These are phyloP conservation scores for Podila minutissima DNA, from an alignment of 192 early-diverging fungal species.

Conservation along the genomic window DNA sequence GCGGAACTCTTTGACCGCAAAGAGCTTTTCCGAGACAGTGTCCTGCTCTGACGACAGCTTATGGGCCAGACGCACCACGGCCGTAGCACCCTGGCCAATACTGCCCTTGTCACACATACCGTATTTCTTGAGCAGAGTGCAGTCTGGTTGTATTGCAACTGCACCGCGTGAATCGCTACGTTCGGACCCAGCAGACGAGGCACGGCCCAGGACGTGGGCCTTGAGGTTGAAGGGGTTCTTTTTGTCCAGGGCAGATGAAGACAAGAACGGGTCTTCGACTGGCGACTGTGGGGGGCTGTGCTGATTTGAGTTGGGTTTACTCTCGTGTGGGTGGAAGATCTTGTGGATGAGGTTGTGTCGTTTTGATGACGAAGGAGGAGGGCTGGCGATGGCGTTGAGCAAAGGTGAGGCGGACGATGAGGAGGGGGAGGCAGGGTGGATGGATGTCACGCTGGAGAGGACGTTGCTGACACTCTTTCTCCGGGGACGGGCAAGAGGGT, in stretches of 20 bases:
- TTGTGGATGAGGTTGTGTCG: constrained; percentile 47
- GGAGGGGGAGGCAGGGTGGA: neutral
- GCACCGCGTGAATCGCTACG: constrained; percentile 13
- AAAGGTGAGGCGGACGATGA: neutral
- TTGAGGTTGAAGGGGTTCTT: constrained; percentile 45
- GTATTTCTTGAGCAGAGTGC: constrained; percentile 80
- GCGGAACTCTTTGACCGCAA: constrained; percentile 95
- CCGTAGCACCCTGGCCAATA: constrained; percentile 92
- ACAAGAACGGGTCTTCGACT: constrained; percentile 32
- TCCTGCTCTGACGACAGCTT: constrained; percentile 70
- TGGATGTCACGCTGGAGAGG: neutral
- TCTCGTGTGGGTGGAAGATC: constrained; percentile 37
- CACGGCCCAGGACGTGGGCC: constrained; percentile 31
- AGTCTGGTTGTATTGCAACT: constrained; percentile 16
- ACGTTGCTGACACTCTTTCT: constrained; percentile 9
- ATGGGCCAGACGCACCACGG: constrained; percentile 88
- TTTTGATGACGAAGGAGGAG: constrained; percentile 29
- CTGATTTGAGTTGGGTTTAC: constrained; percentile 8
- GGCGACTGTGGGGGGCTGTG: constrained; percentile 12
- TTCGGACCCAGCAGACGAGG: constrained; percentile 21
- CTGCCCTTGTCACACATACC: constrained; percentile 77
- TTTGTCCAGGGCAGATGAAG: constrained; percentile 29
- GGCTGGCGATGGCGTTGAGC: constrained; percentile 1
- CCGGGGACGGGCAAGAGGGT: constrained; percentile 6
- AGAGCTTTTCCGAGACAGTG: constrained; percentile 68